Percentiles rank a stretch among this genome's conserved stretches.
Conservation (phyloP, 2,329 filamentous ascomycete genomes). For the Emmonsiellopsis sp. region DNA sequence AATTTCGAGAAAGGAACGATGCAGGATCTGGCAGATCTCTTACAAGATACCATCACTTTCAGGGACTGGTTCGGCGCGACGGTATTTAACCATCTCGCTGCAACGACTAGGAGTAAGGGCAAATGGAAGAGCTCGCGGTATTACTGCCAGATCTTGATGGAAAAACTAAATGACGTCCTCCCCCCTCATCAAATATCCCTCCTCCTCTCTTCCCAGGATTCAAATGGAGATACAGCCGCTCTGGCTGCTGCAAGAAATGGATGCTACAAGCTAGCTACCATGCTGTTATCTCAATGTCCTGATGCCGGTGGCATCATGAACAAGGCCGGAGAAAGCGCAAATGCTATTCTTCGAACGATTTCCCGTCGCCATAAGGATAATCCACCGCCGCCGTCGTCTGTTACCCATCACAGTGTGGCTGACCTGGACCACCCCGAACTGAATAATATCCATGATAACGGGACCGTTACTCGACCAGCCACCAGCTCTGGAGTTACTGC, state of each 20-base stretch:
- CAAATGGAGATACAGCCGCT: constrained; percentile 83
- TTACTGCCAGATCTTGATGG: constrained; percentile 84
- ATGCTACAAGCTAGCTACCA: constrained; percentile 64
- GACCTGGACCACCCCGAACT: constrained; percentile 15
- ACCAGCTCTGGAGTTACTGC: constrained; percentile 48
- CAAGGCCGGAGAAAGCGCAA: constrained; percentile 68
- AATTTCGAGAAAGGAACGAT: constrained; percentile 92
- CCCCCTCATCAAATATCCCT: constrained; percentile 67
- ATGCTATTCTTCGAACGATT: constrained; percentile 65
- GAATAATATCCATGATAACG: background rate
- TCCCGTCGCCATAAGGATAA: constrained; percentile 60
- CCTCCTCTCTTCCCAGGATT: constrained; percentile 72
- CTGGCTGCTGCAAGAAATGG: constrained; percentile 77
- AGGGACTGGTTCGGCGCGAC: constrained; percentile 75
- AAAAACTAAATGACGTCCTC: constrained; percentile 70
- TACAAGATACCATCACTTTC: constrained; percentile 70
- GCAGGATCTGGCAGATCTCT: constrained; percentile 69
- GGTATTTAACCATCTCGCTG: constrained; percentile 88
- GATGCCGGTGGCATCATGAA: constrained; percentile 71
- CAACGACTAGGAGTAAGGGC: constrained; percentile 73
- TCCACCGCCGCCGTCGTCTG: constrained; percentile 62
- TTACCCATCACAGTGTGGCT: constrained; percentile 31
- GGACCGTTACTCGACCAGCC: background rate
- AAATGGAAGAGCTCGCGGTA: constrained; percentile 86
- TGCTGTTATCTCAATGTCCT: constrained; percentile 66